Evolutionary conservation across 1,139 yeast genomes (phyloP).

Genomic region (Suhomyces guaymorum): DNA sequence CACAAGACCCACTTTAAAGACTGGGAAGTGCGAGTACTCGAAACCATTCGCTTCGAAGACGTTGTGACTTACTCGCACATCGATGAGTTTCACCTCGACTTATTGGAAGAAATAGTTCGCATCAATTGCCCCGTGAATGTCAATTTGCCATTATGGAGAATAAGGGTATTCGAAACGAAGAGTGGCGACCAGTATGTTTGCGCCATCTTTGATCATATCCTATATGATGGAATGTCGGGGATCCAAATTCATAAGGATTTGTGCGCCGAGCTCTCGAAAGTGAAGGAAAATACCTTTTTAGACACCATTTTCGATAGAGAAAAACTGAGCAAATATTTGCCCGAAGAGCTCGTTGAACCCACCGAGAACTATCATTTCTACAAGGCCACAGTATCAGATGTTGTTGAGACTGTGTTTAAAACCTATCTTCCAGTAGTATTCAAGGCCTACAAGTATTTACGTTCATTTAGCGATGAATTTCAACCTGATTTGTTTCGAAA

Average conservation of each 20-base stretch:
- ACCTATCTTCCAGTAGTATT: not conserved
- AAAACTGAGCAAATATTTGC: not conserved
- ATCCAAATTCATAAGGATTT: conserved; percentile 16
- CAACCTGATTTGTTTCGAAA: not conserved
- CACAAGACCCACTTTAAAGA: not conserved
- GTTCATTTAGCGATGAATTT: too few species aligned
- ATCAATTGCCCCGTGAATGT: conserved; percentile 18
- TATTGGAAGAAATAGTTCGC: not conserved
- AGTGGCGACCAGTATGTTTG: conserved; percentile 10
- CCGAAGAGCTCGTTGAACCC: not conserved
- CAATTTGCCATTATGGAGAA: conserved; percentile 30
- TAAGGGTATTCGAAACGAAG: conserved; percentile 19
- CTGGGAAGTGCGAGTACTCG: not conserved
- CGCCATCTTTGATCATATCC: conserved; percentile 14
- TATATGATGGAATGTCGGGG: conserved; percentile 17
- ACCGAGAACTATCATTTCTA: not conserved
- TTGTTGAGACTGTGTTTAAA: not conserved
- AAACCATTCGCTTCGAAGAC: not conserved
- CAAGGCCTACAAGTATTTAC: too few species aligned
- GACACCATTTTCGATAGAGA: not conserved
- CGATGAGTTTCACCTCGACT: not conserved
- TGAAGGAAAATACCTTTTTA: not conserved
- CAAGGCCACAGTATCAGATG: not conserved
- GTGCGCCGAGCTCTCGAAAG: conserved; percentile 8
- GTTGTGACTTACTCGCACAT: not conserved